Evolutionary conservation across 306 rosid species (phyloP).

Genomic region (Clitoria ternatea): DNA sequence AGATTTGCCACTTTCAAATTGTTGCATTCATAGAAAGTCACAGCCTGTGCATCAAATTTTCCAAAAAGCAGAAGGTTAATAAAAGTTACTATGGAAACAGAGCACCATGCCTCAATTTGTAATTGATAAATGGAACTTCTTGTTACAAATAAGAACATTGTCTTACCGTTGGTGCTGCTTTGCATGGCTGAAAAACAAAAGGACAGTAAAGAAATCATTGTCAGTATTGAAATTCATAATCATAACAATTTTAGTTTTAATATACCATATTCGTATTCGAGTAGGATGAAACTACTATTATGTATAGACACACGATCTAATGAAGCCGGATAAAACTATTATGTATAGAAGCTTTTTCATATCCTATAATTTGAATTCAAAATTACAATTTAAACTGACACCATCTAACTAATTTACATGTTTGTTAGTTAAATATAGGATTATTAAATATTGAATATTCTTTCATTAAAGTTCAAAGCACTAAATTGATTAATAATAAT

Average conservation of each 20-base stretch:
- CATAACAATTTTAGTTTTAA: neutral
- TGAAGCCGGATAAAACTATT: too few species aligned
- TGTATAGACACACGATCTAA: too few species aligned
- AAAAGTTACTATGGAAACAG: neutral
- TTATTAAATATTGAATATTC: neutral
- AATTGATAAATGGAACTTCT: neutral
- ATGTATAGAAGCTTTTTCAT: too few species aligned
- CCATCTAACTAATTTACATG: too few species aligned
- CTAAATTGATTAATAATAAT: neutral
- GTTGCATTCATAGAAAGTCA: conserved; percentile 54
- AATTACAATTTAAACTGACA: too few species aligned
- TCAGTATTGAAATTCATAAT: neutral
- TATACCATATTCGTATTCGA: too few species aligned
- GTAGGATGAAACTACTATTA: too few species aligned
- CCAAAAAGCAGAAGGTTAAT: neutral
- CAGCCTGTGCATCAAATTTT: conserved; percentile 46
- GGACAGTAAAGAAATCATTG: neutral
- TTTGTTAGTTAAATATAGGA: too few species aligned
- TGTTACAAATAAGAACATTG: neutral
- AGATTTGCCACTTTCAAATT: conserved; percentile 42
- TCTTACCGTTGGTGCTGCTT: conserved; percentile 69
- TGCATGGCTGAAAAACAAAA: conserved; percentile 63
- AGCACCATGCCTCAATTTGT: neutral
- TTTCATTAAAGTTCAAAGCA: neutral
- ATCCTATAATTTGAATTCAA: too few species aligned